phyloP scores from a whole-genome alignment of 768 basidiomycete genomes.

The Trametes sanguinea region DNA sequence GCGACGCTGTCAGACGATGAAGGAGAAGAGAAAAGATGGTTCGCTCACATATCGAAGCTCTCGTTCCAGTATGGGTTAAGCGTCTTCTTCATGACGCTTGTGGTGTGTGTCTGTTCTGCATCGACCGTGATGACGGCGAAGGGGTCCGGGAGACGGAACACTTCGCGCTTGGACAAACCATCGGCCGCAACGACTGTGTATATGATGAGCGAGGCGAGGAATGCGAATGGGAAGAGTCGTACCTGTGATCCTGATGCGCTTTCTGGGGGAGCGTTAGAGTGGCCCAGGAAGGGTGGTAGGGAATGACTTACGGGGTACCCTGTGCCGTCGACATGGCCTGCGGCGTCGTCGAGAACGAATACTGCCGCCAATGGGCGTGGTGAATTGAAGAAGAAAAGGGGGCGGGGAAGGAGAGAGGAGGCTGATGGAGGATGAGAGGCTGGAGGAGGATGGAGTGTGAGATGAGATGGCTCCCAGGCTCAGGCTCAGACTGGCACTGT shows the following conservation, averaged over 20 bases:
- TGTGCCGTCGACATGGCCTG: conserved; percentile 32
- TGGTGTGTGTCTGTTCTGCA: conserved; percentile 95
- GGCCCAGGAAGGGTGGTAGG: background rate
- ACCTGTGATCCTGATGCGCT: conserved; percentile 84
- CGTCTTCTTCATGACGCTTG: conserved; percentile 95
- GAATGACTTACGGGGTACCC: conserved; percentile 32
- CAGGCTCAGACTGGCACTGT: too few species aligned
- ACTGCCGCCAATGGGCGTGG: background rate
- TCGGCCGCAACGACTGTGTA: conserved; percentile 92
- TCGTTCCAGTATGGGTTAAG: conserved; percentile 97
- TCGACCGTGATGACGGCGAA: conserved; percentile 99
- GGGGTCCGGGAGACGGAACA: conserved; percentile 94
- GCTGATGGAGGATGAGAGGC: conserved; percentile 14
- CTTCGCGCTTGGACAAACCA: conserved; percentile 90
- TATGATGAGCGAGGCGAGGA: background rate
- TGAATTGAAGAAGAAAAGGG: background rate
- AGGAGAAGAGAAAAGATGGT: background rate
- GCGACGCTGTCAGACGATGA: conserved; percentile 15
- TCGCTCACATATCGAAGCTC: conserved; percentile 90
- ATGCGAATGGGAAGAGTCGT: conserved; percentile 20
- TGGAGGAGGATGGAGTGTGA: background rate
- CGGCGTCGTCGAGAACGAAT: background rate
- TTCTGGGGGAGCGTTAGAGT: conserved; percentile 40
- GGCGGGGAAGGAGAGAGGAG: background rate
- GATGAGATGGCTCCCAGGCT: too few species aligned